Evolutionary conservation across 139 green algal species (phyloP).

Genomic region (Chlamydomonas incerta): DNA sequence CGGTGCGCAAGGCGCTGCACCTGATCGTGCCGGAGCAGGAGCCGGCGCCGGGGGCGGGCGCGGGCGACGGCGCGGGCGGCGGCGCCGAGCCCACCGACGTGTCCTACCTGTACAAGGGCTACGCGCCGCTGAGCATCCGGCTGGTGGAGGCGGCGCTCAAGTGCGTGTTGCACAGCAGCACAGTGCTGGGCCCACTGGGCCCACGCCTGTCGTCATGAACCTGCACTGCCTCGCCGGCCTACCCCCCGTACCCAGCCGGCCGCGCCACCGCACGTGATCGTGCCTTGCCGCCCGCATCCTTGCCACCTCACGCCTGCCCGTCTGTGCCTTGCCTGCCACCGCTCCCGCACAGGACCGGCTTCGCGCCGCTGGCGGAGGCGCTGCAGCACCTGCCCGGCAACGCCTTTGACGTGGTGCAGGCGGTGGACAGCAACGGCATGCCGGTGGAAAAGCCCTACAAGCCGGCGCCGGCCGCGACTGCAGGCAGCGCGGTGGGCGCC

Average conservation of each 20-base stretch:
- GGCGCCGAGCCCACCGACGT: conserved; percentile 42
- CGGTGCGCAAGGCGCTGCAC: conserved; percentile 57
- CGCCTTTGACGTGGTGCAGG: conserved; percentile 84
- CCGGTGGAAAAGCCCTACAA: conserved; percentile 19
- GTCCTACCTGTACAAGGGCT: conserved; percentile 73
- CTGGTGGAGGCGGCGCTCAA: conserved; percentile 84
- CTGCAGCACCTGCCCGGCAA: conserved; percentile 78
- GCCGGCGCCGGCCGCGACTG: not conserved
- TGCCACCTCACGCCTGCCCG: not conserved
- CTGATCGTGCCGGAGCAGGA: conserved; percentile 81
- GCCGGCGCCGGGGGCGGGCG: not conserved
- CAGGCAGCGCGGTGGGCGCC: not conserved
- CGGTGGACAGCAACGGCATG: conserved; percentile 52
- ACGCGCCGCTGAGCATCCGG: conserved; percentile 88
- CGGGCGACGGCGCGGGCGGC: not conserved
- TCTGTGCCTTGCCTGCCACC: not conserved
- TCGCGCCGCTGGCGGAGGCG: conserved; percentile 59
- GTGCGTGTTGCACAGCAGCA: too few relatives aligned
- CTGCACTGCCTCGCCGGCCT: too few relatives aligned
- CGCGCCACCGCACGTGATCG: too few relatives aligned
- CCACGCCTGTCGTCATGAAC: too few relatives aligned
- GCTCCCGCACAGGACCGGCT: conserved; percentile 41
- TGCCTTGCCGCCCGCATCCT: not conserved
- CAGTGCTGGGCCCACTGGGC: too few relatives aligned
- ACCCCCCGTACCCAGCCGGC: too few relatives aligned